A percentile compares a stretch with the other conserved stretches of the same genome.
These are phyloP conservation scores for Pholiota conissans DNA, from an alignment of 768 basidiomycete genomes.

Conservation along the genomic window DNA sequence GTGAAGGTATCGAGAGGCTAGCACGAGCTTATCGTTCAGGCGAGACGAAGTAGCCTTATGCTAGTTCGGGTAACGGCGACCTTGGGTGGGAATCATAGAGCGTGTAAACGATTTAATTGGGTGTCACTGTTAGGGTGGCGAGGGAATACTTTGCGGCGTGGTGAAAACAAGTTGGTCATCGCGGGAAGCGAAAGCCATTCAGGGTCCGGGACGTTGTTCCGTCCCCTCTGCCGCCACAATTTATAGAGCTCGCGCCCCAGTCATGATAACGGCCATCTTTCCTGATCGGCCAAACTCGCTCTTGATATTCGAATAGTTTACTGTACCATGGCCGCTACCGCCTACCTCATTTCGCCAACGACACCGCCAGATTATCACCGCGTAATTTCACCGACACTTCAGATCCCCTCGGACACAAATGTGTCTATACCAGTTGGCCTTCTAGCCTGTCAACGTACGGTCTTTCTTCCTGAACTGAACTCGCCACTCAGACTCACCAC, in stretches of 20 bases:
- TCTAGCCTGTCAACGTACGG: constrained; percentile 73
- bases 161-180: background rate
- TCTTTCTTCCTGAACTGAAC: background rate
- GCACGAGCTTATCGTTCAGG: background rate
- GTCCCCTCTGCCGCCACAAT: background rate
- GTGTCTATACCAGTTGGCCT: constrained; percentile 70
- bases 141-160: background rate
- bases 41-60: background rate
- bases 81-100: background rate
- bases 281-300: background rate
- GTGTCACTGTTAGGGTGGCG: background rate
- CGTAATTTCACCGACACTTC: constrained; percentile 58
- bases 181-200: background rate
- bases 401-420: constrained; percentile 49
- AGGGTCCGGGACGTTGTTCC: background rate
- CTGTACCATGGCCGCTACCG: constrained; percentile 35
- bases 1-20: background rate
- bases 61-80: background rate
- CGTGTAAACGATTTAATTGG: background rate
- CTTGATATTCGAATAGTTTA: background rate
- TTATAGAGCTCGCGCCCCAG: background rate
- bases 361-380: constrained; percentile 65
- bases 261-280: background rate
- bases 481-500: constrained; percentile 7
- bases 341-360: constrained; percentile 39